These are phyloP conservation scores for Beauveria australis DNA, from an alignment of 2,329 filamentous ascomycete genomes.

Conservation along the genomic window DNA sequence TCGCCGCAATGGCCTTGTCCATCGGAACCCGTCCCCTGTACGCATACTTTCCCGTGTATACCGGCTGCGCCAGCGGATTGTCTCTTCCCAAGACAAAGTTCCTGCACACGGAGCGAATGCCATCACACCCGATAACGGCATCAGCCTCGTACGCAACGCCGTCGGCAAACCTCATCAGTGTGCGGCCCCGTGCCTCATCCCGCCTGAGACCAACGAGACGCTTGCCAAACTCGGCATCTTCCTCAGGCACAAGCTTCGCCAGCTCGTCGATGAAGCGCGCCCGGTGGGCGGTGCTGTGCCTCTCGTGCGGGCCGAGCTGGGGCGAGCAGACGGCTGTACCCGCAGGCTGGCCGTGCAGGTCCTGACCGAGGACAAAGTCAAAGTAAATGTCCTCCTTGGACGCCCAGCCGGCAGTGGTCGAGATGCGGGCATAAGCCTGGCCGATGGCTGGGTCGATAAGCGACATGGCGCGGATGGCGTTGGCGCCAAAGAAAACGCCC, in stretches of 20 bases:
- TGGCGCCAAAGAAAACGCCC: conserved; percentile 38
- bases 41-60: conserved; percentile 48
- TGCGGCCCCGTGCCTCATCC: conserved; percentile 14
- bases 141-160: conserved; percentile 30
- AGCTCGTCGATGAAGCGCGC: conserved; percentile 33
- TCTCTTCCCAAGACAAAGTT: conserved; percentile 38
- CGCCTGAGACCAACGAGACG: conserved; percentile 24
- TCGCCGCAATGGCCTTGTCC: conserved; percentile 38
- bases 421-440: conserved; percentile 21
- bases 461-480: conserved; percentile 34
- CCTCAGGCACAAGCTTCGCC: conserved; percentile 27
- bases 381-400: conserved; percentile 17
- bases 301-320: conserved; percentile 16
- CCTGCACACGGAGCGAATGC: conserved; percentile 50
- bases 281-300: conserved; percentile 26
- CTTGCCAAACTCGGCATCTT: conserved; percentile 26
- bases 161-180: conserved; percentile 29
- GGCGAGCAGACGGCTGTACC: conserved; percentile 1
- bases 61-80: conserved; percentile 27
- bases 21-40: conserved; percentile 43
- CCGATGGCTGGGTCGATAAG: conserved; percentile 27
- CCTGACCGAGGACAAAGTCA: conserved; percentile 14
- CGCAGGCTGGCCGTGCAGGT: neutral
- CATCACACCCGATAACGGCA: conserved; percentile 52
- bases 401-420: conserved; percentile 20